Evolutionary conservation across 1,284 basidiomycete genomes (phyloP).

Genomic region (Cutaneotrichosporon spelunceum): DNA sequence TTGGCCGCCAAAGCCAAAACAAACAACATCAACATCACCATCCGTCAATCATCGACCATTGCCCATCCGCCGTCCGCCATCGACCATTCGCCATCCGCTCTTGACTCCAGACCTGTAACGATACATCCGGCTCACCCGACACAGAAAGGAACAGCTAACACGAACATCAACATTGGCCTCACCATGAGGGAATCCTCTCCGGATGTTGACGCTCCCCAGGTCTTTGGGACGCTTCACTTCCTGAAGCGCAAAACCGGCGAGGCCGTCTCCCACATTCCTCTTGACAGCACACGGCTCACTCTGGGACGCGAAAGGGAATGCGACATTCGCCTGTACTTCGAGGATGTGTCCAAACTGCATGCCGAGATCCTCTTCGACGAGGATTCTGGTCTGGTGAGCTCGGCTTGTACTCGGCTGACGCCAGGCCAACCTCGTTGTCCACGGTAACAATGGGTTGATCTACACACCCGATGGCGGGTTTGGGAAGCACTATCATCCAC

Average conservation of each 20-base stretch:
- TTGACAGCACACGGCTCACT: conserved; percentile 40
- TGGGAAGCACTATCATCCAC: conserved; percentile 25
- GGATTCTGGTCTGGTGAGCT: conserved; percentile 36
- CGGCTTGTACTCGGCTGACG: not conserved
- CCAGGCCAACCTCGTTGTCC: conserved; percentile 41
- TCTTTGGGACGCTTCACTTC: conserved; percentile 36
- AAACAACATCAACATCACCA: conserved; percentile 1
- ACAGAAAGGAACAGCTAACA: not conserved
- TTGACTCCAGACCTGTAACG: not conserved
- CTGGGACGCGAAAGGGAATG: conserved; percentile 44
- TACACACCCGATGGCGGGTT: conserved; percentile 23
- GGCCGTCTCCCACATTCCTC: conserved; percentile 33
- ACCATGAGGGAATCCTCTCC: conserved; percentile 14
- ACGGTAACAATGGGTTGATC: conserved; percentile 39
- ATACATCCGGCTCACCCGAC: not conserved
- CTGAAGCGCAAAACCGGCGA: conserved; percentile 35
- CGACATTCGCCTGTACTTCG: conserved; percentile 47
- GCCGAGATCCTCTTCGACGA: conserved; percentile 46
- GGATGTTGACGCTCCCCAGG: conserved; percentile 3
- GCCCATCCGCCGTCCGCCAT: too few species aligned
- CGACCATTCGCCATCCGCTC: not conserved
- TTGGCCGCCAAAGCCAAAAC: not conserved
- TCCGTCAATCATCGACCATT: not conserved
- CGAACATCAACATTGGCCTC: not conserved
- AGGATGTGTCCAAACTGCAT: conserved; percentile 48